Base-by-base conservation (phyloP, 2,329 filamentous ascomycete genomes). In the Colletotrichum sansevieriae region DNA sequence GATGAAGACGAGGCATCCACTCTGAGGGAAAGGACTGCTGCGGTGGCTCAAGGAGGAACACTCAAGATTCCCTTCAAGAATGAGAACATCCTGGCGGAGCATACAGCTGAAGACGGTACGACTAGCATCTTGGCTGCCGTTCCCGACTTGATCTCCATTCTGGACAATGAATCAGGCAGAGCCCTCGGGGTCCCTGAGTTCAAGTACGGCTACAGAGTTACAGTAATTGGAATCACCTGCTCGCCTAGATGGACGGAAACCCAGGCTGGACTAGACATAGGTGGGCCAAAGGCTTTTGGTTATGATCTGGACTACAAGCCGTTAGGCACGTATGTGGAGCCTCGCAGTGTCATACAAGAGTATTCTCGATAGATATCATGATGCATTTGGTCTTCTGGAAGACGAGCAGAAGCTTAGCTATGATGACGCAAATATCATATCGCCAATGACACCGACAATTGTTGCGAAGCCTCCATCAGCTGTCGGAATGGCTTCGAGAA, bases 171-270 rank as follows among this genome's bases (percentile, higher is more conserved):
- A 70, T 87, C 84, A 10, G 87, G 87, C 33, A 82, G 87, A 70
- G 86, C 85, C 0, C 78, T 89, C 7, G 87, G 87, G 0, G 86
- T 84, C 0, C 87, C 84, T 0, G 87, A 89, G 72, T 89, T 88
- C 69, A 75, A 84, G 11, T 87, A 87, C 66, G 85, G 85, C 1
- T 73, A 87, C 43, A 75, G 84, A 10, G 85, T 87, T 15, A 80
- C 82, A 0, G 84, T 88, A 0, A 74, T 89, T 51, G 86, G 83
- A 0, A 85, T 88, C 33, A 84, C 84, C 1, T 85, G 84, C 63
- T 86, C 84, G 49, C 84, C 85, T 7, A 78, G 83, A 44, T 89
- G 86, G 85, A 86, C 83, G 0, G 80, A 82, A 44, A 85, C 83
- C 3, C 73, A 78, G 13, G 76, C 78, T 22, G 87, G 85, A 2